Evolutionary conservation across 768 basidiomycete species (phyloP).

Genomic region (Gymnopilus dilepis): DNA sequence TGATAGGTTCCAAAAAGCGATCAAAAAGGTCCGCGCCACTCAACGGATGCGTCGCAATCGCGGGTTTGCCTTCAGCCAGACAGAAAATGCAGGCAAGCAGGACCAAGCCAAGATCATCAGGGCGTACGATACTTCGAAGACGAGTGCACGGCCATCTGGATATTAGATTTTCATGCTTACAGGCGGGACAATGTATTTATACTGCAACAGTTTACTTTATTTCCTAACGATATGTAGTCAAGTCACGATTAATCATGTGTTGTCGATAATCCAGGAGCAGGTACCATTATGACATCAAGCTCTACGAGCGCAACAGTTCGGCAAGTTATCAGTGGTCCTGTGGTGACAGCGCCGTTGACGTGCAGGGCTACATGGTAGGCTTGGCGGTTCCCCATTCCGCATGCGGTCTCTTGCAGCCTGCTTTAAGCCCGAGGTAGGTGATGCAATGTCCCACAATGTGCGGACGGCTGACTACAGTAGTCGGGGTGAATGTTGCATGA

Average conservation of each 20-base stretch:
- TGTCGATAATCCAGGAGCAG: background rate
- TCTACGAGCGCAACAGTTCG: background rate
- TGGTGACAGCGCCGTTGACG: background rate
- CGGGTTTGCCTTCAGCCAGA: constrained; percentile 98
- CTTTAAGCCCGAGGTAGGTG: constrained; percentile 19
- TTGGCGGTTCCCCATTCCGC: background rate
- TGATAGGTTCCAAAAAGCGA: constrained; percentile 93
- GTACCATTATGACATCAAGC: background rate
- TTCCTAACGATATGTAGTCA: constrained; percentile 27
- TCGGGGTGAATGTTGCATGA: constrained; percentile 16
- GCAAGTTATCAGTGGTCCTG: background rate
- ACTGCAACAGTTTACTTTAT: constrained; percentile 30
- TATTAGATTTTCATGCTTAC: constrained; percentile 50
- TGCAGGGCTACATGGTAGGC: background rate
- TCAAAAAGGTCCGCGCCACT: constrained; percentile 99
- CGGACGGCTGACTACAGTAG: constrained; percentile 21
- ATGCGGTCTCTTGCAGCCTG: background rate
- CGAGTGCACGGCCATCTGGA: constrained; percentile 72
- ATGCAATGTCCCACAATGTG: constrained; percentile 11
- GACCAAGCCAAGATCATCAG: constrained; percentile 88
- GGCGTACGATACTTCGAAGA: constrained; percentile 87
- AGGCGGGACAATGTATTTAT: constrained; percentile 44
- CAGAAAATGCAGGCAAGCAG: constrained; percentile 82
- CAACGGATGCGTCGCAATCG: constrained; percentile 96
- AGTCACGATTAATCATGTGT: constrained; percentile 16